Evolutionary conservation across 1,284 basidiomycete genomes (phyloP).

Genomic region (Ganoderma lucidum): DNA sequence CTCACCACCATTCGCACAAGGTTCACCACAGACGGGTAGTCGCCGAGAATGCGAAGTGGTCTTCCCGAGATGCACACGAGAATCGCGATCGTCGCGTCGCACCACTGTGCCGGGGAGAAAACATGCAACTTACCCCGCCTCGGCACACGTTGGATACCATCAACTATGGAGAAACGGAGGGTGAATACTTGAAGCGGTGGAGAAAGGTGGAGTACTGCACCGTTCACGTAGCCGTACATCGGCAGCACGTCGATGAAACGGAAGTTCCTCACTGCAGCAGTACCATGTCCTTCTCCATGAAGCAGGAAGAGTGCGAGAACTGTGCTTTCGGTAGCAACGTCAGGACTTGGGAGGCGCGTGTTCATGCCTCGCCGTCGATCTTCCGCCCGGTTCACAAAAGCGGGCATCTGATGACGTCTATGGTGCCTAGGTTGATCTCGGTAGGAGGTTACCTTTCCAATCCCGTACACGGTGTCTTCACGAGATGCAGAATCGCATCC

Average conservation of each 20-base stretch:
- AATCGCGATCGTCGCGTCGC: neutral
- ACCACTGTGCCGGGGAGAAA: too few species aligned
- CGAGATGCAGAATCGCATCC: neutral
- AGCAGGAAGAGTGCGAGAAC: neutral
- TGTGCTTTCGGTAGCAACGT: neutral
- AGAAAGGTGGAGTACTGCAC: neutral
- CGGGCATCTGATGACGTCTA: neutral
- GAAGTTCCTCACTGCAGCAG: neutral
- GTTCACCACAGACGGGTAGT: neutral
- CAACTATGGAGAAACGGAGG: neutral
- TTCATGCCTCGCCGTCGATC: neutral
- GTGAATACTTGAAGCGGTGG: neutral
- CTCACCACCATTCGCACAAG: neutral
- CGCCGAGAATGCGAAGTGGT: neutral
- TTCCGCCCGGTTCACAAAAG: neutral
- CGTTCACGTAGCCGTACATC: neutral
- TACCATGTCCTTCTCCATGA: neutral
- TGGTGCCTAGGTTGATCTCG: neutral
- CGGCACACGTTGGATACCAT: neutral
- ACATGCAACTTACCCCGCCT: neutral
- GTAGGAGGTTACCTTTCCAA: neutral
- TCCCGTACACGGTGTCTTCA: neutral
- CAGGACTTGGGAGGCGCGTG: neutral
- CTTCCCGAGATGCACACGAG: neutral
- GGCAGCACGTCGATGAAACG: neutral